Base-by-base conservation (phyloP, 2,329 filamentous ascomycete genomes). In the Penicillium digitatum region DNA sequence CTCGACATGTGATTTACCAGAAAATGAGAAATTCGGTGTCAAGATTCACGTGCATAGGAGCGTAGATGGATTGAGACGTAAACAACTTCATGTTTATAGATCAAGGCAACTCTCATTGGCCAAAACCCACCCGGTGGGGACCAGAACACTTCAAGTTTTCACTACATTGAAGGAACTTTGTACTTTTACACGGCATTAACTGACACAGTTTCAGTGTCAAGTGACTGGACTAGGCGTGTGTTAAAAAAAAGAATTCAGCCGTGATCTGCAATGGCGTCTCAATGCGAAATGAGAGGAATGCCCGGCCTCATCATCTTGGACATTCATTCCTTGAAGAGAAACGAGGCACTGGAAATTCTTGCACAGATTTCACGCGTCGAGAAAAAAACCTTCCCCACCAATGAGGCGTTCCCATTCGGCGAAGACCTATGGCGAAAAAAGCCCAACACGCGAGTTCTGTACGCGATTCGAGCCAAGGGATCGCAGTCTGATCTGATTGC, bases 331-430 rank as follows among this genome's bases (percentile, higher is more conserved):
- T 66, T 74, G 53, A 59, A 62, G 46, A 68, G 67, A 58, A 61
- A 63, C 45, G 63, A 73, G 52, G 72, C 72, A 47, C 59, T 70
- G 11, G 65, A 70, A 50, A 69, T 72, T 62, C 67, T 75, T 55
- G 55, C 63, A 40, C 69, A 66, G 50, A 70, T 73, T 56, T 57
- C 71, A 55, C 70, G 70, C 56, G 64, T 78, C 37, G 79, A 82
- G 58, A 78, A 75, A 63, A 81, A 78, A 61, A 73, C 73, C 40
- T 81, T 82, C 57, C 76, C 80, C 1, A 66, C 77, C 35, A 79
- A 75, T 61, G 79, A 82, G 66, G 73, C 71, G n/a, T 76, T 81
- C 57, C 65, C 75, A 38, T 81, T 81, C 59, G 69, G 71, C 26
- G 65, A 71, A 11, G 77, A 79, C 52, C 66, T 81, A 16, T 74